Base-by-base conservation (phyloP, 441 rosid species). In the Bruguiera hainesii region DNA sequence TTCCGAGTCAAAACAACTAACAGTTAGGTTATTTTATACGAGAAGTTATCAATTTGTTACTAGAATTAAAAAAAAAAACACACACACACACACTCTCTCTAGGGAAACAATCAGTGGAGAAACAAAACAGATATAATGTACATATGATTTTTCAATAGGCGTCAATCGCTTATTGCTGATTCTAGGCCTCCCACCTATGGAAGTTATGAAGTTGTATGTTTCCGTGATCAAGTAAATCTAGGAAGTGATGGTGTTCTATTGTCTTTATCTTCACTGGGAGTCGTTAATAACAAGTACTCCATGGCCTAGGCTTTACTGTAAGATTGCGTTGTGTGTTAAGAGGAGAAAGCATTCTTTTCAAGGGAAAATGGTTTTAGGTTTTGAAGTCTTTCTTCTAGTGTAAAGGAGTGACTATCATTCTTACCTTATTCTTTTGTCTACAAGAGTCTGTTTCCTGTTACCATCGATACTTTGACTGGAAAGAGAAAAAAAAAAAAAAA, bases 111-210 rank as follows among this genome's bases (percentile, higher is more conserved):
- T 21, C n/a, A 39, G 37, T 7, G 23, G 31, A 64, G 31, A n/a
- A 50, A 53, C n/a, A 56, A 19, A 56, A 56, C n/a, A 57, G 56
- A 42, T 66, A 28, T 1, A 42, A 56, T 52, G 28, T 56, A 31
- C 35, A 5, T 6, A 6, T 6, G 7, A 6, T 18, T 18, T n/a
- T 4, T 67, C 56, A 67, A 57, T 19, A 26, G n/a, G 30, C 1
- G 57, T 58, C 58, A 46, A 6, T 56, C 39, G 39, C 53, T 51
- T 21, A 13, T 51, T 53, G 23, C 69, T 19, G 39, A 23, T 35
- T 55, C 53, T 39, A 61, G 21, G 62, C 56, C 31, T 19, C 26
- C 25, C 69, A 53, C 35, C 25, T 39, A 48, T 28, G 26, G 25
- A 65, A 64, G 57, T 33, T 19, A 39, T 4, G 39, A 33, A 5